phyloP scores from a whole-genome alignment of 2,329 filamentous ascomycete species.

The Domatiomyces catenatus region DNA sequence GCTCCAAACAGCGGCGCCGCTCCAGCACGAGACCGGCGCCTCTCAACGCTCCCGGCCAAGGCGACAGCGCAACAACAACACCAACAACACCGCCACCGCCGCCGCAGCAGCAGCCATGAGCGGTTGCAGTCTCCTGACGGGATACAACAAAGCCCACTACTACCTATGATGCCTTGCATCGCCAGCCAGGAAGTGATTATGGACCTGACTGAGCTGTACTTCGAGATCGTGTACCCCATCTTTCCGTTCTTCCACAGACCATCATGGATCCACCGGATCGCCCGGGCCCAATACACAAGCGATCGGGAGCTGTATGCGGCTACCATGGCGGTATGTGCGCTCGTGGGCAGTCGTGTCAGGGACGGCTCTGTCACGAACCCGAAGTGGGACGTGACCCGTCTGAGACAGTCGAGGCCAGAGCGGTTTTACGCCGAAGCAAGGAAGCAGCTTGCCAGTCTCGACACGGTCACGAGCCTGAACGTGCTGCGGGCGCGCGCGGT shows the following conservation, averaged over 20 bases:
- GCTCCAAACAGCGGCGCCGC: background rate
- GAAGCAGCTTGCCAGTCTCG: constrained; percentile 21
- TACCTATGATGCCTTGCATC: constrained; percentile 22
- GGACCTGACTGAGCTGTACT: constrained; percentile 35
- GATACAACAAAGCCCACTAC: background rate
- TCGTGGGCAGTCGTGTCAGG: constrained; percentile 34
- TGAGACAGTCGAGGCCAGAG: constrained; percentile 25
- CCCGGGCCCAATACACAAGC: constrained; percentile 28
- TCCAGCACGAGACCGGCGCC: background rate
- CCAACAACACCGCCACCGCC: too few species aligned
- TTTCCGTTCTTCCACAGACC: constrained; percentile 38
- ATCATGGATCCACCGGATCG: constrained; percentile 28
- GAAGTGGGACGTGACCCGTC: constrained; percentile 20
- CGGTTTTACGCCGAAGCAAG: constrained; percentile 30
- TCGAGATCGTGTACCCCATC: constrained; percentile 40
- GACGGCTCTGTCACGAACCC: constrained; percentile 33
- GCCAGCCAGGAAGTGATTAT: constrained; percentile 27
- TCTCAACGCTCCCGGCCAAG: background rate
- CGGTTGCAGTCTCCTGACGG: constrained; percentile 1
- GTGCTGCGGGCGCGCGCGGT: constrained; percentile 34
- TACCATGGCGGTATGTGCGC: constrained; percentile 38
- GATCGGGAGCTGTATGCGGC: constrained; percentile 33
- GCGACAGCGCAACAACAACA: background rate
- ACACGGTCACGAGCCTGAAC: constrained; percentile 22
- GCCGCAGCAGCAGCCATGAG: too few species aligned